phyloP scores from a whole-genome alignment of 805 yeast species.

The Phaffomyces thermotolerans region DNA sequence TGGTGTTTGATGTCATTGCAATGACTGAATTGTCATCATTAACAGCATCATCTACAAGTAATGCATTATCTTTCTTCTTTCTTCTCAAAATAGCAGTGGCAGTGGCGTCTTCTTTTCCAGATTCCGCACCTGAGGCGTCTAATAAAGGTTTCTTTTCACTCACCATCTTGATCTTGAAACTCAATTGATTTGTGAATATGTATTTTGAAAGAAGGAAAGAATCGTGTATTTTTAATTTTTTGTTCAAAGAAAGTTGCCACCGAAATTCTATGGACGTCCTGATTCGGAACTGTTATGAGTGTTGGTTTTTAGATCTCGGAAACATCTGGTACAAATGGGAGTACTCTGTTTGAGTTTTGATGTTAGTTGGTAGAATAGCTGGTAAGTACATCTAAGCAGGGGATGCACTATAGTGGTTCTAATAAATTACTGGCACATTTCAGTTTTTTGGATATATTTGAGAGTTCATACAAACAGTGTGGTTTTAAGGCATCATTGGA shows the following conservation, averaged over 20 bases:
- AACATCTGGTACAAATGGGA: no score
- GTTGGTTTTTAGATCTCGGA: neutral
- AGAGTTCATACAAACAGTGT: no score
- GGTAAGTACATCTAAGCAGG: no score
- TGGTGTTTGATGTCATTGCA: conserved; percentile 89
- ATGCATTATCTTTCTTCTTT: conserved; percentile 93
- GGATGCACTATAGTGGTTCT: no score
- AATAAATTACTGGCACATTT: no score
- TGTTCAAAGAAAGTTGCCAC: neutral
- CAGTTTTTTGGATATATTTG: no score
- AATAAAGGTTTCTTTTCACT: conserved; percentile 37
- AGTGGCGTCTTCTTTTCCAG: conserved; percentile 55
- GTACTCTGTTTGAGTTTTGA: no score
- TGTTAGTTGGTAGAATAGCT: no score
- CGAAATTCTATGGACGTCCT: neutral
- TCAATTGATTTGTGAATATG: neutral
- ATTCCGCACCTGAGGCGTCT: conserved; percentile 64
- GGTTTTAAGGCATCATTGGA: no score
- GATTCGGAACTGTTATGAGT: neutral
- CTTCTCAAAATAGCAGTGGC: conserved; percentile 97
- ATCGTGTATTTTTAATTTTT: neutral
- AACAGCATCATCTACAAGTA: conserved; percentile 93
- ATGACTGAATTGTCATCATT: conserved; percentile 96
- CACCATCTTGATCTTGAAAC: conserved; percentile 11
- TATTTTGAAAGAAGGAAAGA: neutral